Evolutionary conservation across 805 yeast genomes (phyloP).

Genomic region (Saccharomycopsis olivae): DNA sequence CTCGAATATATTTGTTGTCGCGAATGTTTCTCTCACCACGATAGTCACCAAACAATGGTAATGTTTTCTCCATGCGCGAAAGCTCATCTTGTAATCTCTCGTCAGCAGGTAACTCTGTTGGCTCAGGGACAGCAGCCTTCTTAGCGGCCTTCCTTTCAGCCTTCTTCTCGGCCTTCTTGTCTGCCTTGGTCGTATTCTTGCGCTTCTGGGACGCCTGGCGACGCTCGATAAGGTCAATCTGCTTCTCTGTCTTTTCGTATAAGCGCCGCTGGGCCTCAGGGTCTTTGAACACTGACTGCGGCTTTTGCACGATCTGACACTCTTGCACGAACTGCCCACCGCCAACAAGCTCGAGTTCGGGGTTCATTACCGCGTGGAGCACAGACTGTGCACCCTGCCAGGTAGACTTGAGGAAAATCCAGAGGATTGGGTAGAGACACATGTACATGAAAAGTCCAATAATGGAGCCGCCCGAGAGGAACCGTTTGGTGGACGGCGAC

Average conservation of each 20-base stretch:
- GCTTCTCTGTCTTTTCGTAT: slow-evolving; percentile 48
- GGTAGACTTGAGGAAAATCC: slow-evolving; percentile 69
- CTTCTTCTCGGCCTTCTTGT: slow-evolving; percentile 1
- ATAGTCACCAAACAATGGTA: slow-evolving; percentile 14
- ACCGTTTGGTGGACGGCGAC: slow-evolving; percentile 74
- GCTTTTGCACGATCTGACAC: slow-evolving; percentile 43
- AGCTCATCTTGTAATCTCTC: slow-evolving; percentile 10
- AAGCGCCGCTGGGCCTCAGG: slow-evolving; percentile 47
- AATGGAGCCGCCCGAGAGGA: slow-evolving; percentile 65
- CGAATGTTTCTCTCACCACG: neutral
- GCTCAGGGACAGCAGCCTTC: neutral
- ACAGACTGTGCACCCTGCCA: slow-evolving; percentile 73
- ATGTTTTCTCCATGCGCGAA: slow-evolving; percentile 9
- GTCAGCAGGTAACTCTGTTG: neutral
- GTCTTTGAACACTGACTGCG: slow-evolving; percentile 56
- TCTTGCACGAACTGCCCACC: slow-evolving; percentile 72
- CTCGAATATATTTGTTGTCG: slow-evolving; percentile 16
- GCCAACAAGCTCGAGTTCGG: slow-evolving; percentile 47
- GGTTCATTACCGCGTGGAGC: slow-evolving; percentile 58
- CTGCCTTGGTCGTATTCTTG: slow-evolving; percentile 1
- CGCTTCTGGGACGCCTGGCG: slow-evolving; percentile 45
- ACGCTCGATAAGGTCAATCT: slow-evolving; percentile 55
- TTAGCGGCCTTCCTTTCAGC: neutral
- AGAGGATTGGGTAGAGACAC: slow-evolving; percentile 69
- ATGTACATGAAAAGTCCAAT: slow-evolving; percentile 53